phyloP scores from a whole-genome alignment of 441 rosid genomes.

The Isatis lusitanica region DNA sequence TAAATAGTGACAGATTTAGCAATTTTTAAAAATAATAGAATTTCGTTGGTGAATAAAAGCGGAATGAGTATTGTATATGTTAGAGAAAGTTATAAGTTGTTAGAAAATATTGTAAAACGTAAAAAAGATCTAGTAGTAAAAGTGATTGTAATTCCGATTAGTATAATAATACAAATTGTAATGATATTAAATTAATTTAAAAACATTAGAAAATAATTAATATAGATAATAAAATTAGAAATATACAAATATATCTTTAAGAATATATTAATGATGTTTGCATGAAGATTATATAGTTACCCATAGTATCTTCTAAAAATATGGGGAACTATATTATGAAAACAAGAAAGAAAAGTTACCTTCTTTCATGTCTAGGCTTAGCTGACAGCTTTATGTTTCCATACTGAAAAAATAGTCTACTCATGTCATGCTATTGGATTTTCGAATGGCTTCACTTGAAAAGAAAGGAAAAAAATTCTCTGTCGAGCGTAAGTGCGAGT shows the following conservation, averaged over 20 bases:
- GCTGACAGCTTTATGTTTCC: slow-evolving; percentile 26
- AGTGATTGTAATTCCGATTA: too few relatives aligned
- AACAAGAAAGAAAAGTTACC: slow-evolving; percentile 1
- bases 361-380: slow-evolving; percentile 23
- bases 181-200: too few relatives aligned
- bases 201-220: too few relatives aligned
- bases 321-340: slow-evolving; percentile 2
- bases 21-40: not conserved
- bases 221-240: too few relatives aligned
- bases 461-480: not conserved
- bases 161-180: too few relatives aligned
- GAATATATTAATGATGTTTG: not conserved
- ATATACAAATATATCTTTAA: too few relatives aligned
- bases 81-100: too few relatives aligned
- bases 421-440: not conserved
- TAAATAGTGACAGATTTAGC: not conserved
- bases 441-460: not conserved
- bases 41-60: too few relatives aligned
- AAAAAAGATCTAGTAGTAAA: too few relatives aligned
- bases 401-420: not conserved
- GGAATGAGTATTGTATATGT: too few relatives aligned
- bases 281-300: not conserved
- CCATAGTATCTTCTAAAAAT: not conserved
- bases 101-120: too few relatives aligned
- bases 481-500: not conserved